phyloP scores from a whole-genome alignment of 2,329 filamentous ascomycete species.

The Trichophaea hybrida region DNA sequence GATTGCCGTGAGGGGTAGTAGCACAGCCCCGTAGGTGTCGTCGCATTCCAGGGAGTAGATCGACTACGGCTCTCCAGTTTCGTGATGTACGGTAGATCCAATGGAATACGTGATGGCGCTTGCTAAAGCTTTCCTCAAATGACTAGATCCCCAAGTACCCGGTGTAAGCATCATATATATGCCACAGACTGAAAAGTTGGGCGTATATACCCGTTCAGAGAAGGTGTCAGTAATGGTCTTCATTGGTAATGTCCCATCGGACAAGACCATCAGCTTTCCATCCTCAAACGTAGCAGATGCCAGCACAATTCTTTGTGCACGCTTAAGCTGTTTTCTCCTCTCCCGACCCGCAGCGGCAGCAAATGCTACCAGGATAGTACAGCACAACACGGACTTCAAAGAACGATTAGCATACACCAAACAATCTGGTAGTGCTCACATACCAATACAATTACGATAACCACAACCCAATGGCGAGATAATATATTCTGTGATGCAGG shows the following conservation, averaged over 20 bases:
- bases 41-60: slow-evolving; percentile 57
- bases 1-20: slow-evolving; percentile 1
- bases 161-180: background rate
- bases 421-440: slow-evolving; percentile 26
- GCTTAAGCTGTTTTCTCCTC: slow-evolving; percentile 30
- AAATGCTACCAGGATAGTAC: slow-evolving; percentile 43
- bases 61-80: slow-evolving; percentile 57
- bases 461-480: slow-evolving; percentile 51
- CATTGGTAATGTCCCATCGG: slow-evolving; percentile 53
- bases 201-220: slow-evolving; percentile 43
- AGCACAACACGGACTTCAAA: slow-evolving; percentile 46
- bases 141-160: slow-evolving; percentile 32
- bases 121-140: slow-evolving; percentile 60
- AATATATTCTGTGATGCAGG: slow-evolving; percentile 34
- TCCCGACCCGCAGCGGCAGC: slow-evolving; percentile 40
- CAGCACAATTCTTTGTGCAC: slow-evolving; percentile 42
- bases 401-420: background rate
- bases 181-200: background rate
- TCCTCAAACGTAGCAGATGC: slow-evolving; percentile 49
- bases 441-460: slow-evolving; percentile 59
- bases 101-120: slow-evolving; percentile 64
- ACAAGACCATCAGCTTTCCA: slow-evolving; percentile 53
- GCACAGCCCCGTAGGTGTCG: slow-evolving; percentile 46
- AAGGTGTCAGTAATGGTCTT: slow-evolving; percentile 69
- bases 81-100: slow-evolving; percentile 75